A percentile compares a stretch with the other conserved stretches of the same genome.
These are phyloP conservation scores for Lasiodiplodia theobromae DNA, from an alignment of 2,329 filamentous ascomycete genomes.

Conservation along the genomic window DNA sequence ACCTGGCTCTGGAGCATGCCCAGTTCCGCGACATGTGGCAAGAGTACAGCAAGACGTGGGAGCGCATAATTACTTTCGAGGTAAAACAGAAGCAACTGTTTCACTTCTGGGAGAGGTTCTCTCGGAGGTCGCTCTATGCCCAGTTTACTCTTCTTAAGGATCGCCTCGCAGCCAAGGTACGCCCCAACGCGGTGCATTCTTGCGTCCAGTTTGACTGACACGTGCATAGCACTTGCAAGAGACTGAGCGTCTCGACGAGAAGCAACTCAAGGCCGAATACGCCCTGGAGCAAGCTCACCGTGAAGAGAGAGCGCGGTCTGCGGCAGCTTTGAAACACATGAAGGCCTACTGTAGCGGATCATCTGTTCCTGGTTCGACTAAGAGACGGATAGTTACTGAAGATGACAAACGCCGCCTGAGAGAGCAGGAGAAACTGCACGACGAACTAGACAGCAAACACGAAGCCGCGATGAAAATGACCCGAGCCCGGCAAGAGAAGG, in stretches of 20 bases:
- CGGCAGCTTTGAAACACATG: conserved; percentile 56
- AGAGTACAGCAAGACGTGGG: conserved; percentile 18
- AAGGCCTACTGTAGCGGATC: conserved; percentile 55
- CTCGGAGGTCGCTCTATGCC: conserved; percentile 15
- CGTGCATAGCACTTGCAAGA: conserved; percentile 44
- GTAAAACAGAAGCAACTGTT: conserved; percentile 27
- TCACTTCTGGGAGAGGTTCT: conserved; percentile 23
- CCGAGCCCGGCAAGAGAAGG: conserved; percentile 52
- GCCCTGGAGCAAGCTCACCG: conserved; percentile 51
- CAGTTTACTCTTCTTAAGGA: conserved; percentile 13
- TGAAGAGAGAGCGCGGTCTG: conserved; percentile 51
- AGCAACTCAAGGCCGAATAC: conserved; percentile 52
- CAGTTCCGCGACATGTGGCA: conserved; percentile 25
- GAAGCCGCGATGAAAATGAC: conserved; percentile 56
- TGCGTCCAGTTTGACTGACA: neutral
- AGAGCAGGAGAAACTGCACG: conserved; percentile 47
- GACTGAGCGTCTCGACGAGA: conserved; percentile 53
- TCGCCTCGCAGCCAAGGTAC: conserved; percentile 9
- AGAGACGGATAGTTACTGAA: conserved; percentile 49
- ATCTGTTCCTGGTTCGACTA: conserved; percentile 32
- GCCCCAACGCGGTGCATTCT: neutral
- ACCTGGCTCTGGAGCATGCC: conserved; percentile 15
- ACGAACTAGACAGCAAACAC: conserved; percentile 52
- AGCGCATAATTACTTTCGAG: conserved; percentile 24
- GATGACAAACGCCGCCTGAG: conserved; percentile 53